Conservation (phyloP, 116 monocot species). For the Trichopus zeylanicus region DNA sequence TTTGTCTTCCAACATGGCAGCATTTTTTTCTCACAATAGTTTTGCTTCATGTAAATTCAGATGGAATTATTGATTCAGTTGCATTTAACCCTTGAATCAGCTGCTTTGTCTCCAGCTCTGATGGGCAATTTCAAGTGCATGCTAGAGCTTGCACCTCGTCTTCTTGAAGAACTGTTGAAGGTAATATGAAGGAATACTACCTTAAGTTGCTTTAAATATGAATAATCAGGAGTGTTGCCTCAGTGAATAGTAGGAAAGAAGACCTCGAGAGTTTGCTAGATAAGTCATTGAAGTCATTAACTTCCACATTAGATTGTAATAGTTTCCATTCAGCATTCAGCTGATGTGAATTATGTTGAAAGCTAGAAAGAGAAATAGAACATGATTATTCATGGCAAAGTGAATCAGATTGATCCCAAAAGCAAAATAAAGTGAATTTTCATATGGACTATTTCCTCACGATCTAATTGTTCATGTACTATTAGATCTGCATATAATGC, state of each 20-base stretch:
- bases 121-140: conserved; percentile 38
- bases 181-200: conserved; percentile 13
- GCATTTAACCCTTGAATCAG: conserved; percentile 41
- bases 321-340: background rate
- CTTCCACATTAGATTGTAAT: background rate
- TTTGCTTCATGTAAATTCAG: conserved; percentile 17
- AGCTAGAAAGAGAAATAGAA: no score
- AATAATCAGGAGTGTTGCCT: no score
- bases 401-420: no score
- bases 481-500: background rate
- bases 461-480: no score
- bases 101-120: conserved; percentile 23
- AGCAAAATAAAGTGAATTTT: no score
- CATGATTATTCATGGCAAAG: no score
- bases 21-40: background rate
- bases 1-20: no score
- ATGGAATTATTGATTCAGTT: conserved; percentile 52
- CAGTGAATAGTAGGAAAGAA: no score
- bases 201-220: background rate
- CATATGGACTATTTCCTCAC: no score
- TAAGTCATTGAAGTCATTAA: no score
- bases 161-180: conserved; percentile 64
- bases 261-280: background rate
- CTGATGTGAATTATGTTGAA: no score
- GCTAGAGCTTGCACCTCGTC: conserved; percentile 62